Percentiles rank a stretch among this genome's conserved stretches.
Conservation (phyloP, 1,139 yeast genomes). For the Pichia sp. region DNA sequence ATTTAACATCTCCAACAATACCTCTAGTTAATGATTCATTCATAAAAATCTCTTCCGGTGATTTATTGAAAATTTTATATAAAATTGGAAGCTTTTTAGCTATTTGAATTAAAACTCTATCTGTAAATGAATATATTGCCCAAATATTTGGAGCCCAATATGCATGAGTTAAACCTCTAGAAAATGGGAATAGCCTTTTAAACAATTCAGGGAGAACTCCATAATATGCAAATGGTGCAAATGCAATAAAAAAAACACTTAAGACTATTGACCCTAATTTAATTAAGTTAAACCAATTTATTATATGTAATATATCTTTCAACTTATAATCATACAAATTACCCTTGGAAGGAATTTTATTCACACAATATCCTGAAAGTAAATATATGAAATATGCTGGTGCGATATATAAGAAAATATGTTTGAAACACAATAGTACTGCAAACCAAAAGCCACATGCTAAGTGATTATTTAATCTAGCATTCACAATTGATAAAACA, state of each 20-base stretch:
- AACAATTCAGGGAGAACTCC: conserved; percentile 60
- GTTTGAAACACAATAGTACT: conserved; percentile 81
- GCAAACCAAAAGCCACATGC: conserved; percentile 71
- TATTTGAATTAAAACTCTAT: conserved; percentile 56
- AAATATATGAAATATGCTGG: conserved; percentile 87
- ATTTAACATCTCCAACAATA: conserved; percentile 81
- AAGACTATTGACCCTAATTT: conserved; percentile 64
- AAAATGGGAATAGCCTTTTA: conserved; percentile 77
- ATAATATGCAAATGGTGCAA: conserved; percentile 70
- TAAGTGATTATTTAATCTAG: conserved; percentile 50
- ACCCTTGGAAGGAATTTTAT: conserved; percentile 28
- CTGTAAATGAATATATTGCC: conserved; percentile 89
- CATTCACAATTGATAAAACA: conserved; percentile 65
- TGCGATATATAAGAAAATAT: conserved; percentile 85
- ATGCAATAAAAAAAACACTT: conserved; percentile 56
- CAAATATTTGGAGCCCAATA: conserved; percentile 99
- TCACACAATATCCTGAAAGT: conserved; percentile 61
- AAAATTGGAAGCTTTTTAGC: conserved; percentile 18
- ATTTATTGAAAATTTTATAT: conserved; percentile 11
- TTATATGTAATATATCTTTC: conserved; percentile 31
- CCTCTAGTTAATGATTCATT: conserved; percentile 56
- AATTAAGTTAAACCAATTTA: conserved; percentile 52
- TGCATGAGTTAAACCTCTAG: conserved; percentile 93
- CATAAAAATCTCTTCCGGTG: background rate
- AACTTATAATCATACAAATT: conserved; percentile 11